These are phyloP conservation scores for Phytophthora megakarya DNA, from an alignment of 352 stramenopile species.

Conservation along the genomic window DNA sequence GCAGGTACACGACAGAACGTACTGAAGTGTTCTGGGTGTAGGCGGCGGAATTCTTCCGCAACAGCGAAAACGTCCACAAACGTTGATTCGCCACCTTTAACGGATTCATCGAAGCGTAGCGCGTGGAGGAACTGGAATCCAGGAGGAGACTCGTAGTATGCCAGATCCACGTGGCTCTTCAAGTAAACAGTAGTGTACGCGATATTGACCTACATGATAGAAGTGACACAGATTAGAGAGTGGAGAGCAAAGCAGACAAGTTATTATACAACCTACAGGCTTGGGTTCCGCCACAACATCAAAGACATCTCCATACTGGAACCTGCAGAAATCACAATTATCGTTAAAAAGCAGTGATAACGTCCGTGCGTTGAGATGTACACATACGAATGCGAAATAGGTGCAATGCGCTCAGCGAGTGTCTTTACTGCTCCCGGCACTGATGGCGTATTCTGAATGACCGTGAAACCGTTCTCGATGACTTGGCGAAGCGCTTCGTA, in stretches of 20 bases:
- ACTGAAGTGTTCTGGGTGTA: conserved; percentile 71
- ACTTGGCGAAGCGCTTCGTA: conserved; percentile 73
- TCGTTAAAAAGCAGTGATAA: background rate
- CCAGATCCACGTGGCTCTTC: conserved; percentile 94
- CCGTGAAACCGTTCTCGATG: conserved; percentile 67
- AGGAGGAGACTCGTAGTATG: conserved; percentile 97
- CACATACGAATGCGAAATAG: conserved; percentile 82
- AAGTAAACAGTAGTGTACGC: conserved; percentile 93
- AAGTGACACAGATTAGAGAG: background rate
- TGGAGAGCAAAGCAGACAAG: background rate
- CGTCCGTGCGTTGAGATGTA: background rate
- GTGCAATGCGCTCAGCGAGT: conserved; percentile 78
- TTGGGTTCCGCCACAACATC: conserved; percentile 84
- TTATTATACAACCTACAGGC: conserved; percentile 44
- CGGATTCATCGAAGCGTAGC: conserved; percentile 82
- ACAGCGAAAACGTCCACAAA: conserved; percentile 87
- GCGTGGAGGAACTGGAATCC: conserved; percentile 96
- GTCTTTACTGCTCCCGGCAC: conserved; percentile 63
- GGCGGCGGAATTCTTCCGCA: conserved; percentile 64
- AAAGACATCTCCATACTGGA: conserved; percentile 87
- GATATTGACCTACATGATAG: conserved; percentile 89
- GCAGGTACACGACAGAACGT: conserved; percentile 87
- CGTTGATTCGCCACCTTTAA: conserved; percentile 84
- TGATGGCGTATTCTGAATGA: conserved; percentile 78
- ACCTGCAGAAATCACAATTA: conserved; percentile 34